Percentiles rank a stretch among this genome's conserved stretches.
Conservation (phyloP, 2,329 filamentous ascomycete species). For the Pseudogymnoascus sp. region DNA sequence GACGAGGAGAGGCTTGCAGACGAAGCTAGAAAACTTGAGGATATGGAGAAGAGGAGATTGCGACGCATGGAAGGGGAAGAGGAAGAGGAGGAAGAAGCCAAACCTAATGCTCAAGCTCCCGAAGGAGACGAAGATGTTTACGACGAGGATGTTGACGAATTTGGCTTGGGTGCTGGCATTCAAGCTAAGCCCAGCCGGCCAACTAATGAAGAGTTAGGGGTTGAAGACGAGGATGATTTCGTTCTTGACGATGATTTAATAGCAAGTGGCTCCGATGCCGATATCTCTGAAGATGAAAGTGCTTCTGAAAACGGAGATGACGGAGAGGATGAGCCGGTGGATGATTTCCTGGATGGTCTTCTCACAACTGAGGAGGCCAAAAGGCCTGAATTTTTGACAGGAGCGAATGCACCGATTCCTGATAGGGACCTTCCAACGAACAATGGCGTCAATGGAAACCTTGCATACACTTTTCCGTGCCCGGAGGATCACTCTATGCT, state of each 20-base stretch:
- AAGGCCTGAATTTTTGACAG: slow-evolving; percentile 41
- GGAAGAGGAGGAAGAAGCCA: slow-evolving; percentile 45
- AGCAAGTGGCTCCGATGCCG: slow-evolving; percentile 58
- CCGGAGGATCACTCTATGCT: slow-evolving; percentile 72
- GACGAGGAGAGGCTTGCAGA: slow-evolving; percentile 76
- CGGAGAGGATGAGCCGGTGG: slow-evolving; percentile 42
- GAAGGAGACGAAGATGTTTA: slow-evolving; percentile 32
- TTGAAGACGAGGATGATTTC: slow-evolving; percentile 94
- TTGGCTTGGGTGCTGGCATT: slow-evolving; percentile 52
- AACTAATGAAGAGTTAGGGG: slow-evolving; percentile 48
- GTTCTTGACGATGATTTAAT: slow-evolving; percentile 81
- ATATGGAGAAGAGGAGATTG: slow-evolving; percentile 74
- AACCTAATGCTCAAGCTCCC: slow-evolving; percentile 22
- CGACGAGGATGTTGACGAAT: slow-evolving; percentile 36
- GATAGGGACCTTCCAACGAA: slow-evolving; percentile 31
- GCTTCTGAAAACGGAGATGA: slow-evolving; percentile 33
- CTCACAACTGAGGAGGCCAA: slow-evolving; percentile 49
- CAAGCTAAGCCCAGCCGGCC: slow-evolving; percentile 32
- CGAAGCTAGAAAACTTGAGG: slow-evolving; percentile 65
- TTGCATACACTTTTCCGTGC: slow-evolving; percentile 82
- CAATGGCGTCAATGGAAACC: slow-evolving; percentile 37
- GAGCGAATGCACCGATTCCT: slow-evolving; percentile 35
- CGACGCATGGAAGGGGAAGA: slow-evolving; percentile 81
- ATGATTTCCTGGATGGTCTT: slow-evolving; percentile 65
- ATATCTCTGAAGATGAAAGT: slow-evolving; percentile 38